Conservation (phyloP, 2,329 filamentous ascomycete species). For the Alternaria gaisen region DNA sequence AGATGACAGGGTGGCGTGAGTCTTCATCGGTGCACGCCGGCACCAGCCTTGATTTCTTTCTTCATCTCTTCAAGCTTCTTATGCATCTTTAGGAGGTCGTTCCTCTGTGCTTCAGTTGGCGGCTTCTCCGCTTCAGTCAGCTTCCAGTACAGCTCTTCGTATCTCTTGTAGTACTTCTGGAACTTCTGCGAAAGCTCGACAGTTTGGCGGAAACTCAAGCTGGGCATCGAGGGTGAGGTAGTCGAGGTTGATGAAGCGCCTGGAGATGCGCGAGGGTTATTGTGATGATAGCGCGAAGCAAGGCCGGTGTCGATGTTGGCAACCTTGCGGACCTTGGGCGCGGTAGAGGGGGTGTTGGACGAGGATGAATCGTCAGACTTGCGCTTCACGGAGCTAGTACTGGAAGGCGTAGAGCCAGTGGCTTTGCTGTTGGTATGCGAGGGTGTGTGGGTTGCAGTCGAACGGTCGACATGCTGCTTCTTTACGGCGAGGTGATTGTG, state of each 20-base stretch:
- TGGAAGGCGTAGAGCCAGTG: conserved; percentile 42
- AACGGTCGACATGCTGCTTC: conserved; percentile 42
- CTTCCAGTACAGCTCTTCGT: conserved; percentile 64
- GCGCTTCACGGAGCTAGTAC: conserved; percentile 53
- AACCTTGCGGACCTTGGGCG: conserved; percentile 46
- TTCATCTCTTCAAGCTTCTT: conserved; percentile 65
- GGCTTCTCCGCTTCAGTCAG: conserved; percentile 53
- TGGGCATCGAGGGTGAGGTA: conserved; percentile 45
- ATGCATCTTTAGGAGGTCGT: conserved; percentile 64
- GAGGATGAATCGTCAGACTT: conserved; percentile 54
- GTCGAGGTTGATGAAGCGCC: conserved; percentile 47
- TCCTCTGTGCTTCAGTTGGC: conserved; percentile 59
- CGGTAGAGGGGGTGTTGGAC: conserved; percentile 38
- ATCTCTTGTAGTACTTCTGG: conserved; percentile 66
- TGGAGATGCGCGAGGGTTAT: conserved; percentile 45
- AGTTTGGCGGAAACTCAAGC: conserved; percentile 55
- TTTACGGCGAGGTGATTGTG: conserved; percentile 49
- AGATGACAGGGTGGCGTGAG: conserved; percentile 4
- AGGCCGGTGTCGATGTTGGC: conserved; percentile 46
- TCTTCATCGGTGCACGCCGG: conserved; percentile 37
- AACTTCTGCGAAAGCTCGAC: conserved; percentile 61
- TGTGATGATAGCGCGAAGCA: conserved; percentile 47
- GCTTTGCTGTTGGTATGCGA: conserved; percentile 41
- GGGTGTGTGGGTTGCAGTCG: conserved; percentile 40
- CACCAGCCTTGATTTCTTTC: conserved; percentile 60